Conservation (phyloP, 768 basidiomycete species). For the Lactifluus volemus region DNA sequence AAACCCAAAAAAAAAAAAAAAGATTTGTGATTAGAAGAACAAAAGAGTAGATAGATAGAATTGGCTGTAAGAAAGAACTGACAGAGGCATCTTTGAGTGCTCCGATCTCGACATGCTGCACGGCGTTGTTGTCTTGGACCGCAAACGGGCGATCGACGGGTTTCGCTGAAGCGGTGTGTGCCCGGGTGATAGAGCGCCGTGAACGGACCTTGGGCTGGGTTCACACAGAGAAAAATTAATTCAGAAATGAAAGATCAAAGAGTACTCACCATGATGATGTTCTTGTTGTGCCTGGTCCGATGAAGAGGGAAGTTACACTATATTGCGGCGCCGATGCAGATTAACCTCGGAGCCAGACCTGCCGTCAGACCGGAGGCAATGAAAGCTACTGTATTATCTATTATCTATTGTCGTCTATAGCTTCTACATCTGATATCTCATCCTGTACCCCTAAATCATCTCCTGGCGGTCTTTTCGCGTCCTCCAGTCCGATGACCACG, state of each 20-base stretch:
- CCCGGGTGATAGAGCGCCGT: constrained; percentile 39
- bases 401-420: not conserved
- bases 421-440: not conserved
- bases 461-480: constrained; percentile 26
- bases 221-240: not conserved
- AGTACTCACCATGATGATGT: constrained; percentile 5
- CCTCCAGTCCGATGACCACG: constrained; percentile 57
- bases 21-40: constrained; percentile 18
- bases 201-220: constrained; percentile 31
- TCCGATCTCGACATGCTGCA: constrained; percentile 42
- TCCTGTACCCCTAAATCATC: not conserved
- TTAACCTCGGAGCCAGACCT: not conserved
- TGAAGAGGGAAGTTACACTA: not conserved
- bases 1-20: too few relatives aligned
- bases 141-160: constrained; percentile 41
- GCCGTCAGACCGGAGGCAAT: too few relatives aligned
- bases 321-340: not conserved
- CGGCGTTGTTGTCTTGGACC: constrained; percentile 39
- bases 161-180: constrained; percentile 37
- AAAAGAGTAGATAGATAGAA: not conserved
- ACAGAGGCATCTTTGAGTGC: constrained; percentile 36
- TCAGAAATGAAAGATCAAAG: not conserved
- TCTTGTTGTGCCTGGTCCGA: not conserved
- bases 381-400: not conserved
- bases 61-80: not conserved